phyloP scores from a whole-genome alignment of 2,329 filamentous ascomycete genomes.

The Kalmusia sp. region DNA sequence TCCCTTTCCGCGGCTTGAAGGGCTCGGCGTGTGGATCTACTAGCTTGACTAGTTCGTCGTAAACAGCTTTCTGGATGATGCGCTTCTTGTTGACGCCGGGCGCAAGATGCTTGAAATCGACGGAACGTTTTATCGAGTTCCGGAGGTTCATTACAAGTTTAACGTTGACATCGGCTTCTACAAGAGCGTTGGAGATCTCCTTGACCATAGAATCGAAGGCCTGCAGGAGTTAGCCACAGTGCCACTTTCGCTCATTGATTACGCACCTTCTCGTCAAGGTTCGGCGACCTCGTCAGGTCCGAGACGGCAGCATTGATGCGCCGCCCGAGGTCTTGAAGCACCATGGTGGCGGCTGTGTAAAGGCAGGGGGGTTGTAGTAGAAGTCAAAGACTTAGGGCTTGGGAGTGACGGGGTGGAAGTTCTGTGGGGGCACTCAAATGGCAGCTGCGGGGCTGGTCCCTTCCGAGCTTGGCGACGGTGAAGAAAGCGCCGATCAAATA shows the following conservation, averaged over 20 bases:
- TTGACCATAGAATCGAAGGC: constrained; percentile 98
- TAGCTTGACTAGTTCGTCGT: constrained; percentile 93
- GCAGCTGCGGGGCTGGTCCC: constrained; percentile 16
- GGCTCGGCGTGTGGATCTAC: constrained; percentile 95
- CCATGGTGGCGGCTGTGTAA: constrained; percentile 66
- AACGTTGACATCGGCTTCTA: constrained; percentile 97
- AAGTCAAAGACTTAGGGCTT: constrained; percentile 7
- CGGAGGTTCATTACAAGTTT: constrained; percentile 88
- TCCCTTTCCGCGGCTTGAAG: constrained; percentile 97
- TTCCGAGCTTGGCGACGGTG: constrained; percentile 36
- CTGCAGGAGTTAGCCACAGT: constrained; percentile 55
- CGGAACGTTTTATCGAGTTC: constrained; percentile 86
- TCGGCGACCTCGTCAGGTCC: constrained; percentile 88
- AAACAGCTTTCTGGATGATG: constrained; percentile 96
- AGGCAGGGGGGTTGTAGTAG: constrained; percentile 10
- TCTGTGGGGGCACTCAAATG: constrained; percentile 14
- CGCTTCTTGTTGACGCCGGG: constrained; percentile 97
- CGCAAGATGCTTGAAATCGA: constrained; percentile 94
- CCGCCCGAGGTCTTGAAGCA: constrained; percentile 97
- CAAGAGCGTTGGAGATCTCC: constrained; percentile 93
- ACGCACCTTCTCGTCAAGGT: constrained; percentile 90
- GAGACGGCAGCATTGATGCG: constrained; percentile 97
- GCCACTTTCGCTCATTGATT: constrained; percentile 11
- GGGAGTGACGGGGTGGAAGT: constrained; percentile 11
- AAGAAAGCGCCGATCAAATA: constrained; percentile 31